phyloP scores from a whole-genome alignment of 1,139 yeast species.

The Pichia sp. region DNA sequence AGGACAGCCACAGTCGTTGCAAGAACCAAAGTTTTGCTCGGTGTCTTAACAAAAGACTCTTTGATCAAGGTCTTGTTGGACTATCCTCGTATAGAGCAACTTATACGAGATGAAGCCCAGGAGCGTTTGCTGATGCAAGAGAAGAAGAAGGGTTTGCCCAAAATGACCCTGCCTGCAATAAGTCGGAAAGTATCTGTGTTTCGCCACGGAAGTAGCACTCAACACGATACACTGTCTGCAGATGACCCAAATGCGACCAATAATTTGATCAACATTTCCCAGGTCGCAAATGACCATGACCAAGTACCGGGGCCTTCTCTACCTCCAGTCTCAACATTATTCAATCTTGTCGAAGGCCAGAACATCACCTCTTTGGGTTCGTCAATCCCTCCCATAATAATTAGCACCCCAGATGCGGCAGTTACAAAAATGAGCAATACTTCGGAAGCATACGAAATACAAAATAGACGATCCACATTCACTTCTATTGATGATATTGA shows the following conservation, averaged over 20 bases:
- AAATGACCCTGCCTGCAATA: constrained; percentile 19
- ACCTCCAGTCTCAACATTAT: constrained; percentile 26
- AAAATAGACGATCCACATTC: constrained; percentile 2
- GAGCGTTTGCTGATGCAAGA: constrained; percentile 69
- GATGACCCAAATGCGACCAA: neutral
- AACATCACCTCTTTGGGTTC: neutral
- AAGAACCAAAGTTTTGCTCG: constrained; percentile 58
- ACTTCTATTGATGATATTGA: constrained; percentile 38
- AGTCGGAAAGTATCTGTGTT: constrained; percentile 13
- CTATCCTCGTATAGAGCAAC: constrained; percentile 61
- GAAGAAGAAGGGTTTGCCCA: constrained; percentile 41
- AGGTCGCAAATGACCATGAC: constrained; percentile 29
- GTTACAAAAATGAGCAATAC: neutral
- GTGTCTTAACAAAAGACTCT: constrained; percentile 63
- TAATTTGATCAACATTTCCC: constrained; percentile 14
- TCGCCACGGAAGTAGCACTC: neutral
- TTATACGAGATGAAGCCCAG: constrained; percentile 74
- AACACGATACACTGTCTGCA: neutral
- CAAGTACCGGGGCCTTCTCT: constrained; percentile 33
- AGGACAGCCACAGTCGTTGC: constrained; percentile 80
- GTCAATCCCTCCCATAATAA: neutral
- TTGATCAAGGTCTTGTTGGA: constrained; percentile 54
- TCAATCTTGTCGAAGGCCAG: neutral
- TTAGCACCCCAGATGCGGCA: neutral
- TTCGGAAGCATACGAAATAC: neutral